Evolutionary conservation across 129 eudicot genomes (phyloP).

Genomic region (Kitagawia praeruptora): DNA sequence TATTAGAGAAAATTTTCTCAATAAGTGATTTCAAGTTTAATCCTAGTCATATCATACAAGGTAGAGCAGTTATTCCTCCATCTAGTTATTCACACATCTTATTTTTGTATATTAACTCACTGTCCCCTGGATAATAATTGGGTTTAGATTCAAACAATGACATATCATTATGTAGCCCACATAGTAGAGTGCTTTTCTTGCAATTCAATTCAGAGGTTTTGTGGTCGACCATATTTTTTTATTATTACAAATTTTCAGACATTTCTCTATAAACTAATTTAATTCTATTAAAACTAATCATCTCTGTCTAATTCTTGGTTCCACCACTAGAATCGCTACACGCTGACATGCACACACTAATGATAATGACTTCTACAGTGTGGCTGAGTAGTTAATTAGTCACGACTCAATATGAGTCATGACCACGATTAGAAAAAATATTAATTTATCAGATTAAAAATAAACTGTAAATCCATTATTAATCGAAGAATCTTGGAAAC

Average conservation of each 20-base stretch:
- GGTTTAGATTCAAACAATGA: neutral
- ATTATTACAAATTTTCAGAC: too few species aligned
- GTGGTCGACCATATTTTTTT: neutral
- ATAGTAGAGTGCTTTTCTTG: too few species aligned
- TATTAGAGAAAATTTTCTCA: neutral
- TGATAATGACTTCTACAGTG: too few species aligned
- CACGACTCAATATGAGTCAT: too few species aligned
- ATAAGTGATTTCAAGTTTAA: neutral
- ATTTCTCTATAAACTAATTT: too few species aligned
- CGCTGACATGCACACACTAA: too few species aligned
- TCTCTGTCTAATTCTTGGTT: neutral
- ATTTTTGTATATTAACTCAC: neutral
- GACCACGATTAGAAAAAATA: too few species aligned
- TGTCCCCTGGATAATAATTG: neutral
- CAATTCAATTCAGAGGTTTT: neutral
- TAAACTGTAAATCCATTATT: too few species aligned
- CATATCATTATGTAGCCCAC: neutral
- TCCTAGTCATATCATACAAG: neutral
- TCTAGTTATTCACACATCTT: neutral
- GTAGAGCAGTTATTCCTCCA: neutral
- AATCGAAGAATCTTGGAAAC: neutral
- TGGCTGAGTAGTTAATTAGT: too few species aligned
- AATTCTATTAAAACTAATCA: neutral
- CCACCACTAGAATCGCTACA: neutral
- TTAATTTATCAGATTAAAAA: too few species aligned